Evolutionary conservation across 257 asterid genomes (phyloP), one percentile per base, ranked within the genome.

Genomic region (Salvia rosmarinus): DNA sequence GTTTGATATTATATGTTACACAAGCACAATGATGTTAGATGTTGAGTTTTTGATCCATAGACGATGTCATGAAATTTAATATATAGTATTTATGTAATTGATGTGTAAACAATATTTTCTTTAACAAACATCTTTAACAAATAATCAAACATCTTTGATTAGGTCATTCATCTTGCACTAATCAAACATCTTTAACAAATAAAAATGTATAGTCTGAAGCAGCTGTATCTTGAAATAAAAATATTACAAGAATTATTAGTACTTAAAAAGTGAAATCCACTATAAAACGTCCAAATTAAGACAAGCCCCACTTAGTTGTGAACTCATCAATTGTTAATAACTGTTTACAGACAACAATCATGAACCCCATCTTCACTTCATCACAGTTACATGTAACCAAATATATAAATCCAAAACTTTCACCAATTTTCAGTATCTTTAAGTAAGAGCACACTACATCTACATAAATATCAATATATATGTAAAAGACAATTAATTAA

Each of bases 301-400:
- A 69, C 74, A 68, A 68, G 54, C 32, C 21, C 65, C 74, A 40
- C 28, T n/a, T n/a, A n/a, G n/a, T n/a, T n/a, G n/a, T n/a, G n/a
- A n/a, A n/a, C n/a, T 32, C 5, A 25, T 8, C 6, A 30, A 25
- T 47, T 65, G 39, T 28, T 12, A 32, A 19, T 5, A 8, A 28
- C 67, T 56, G 28, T 17, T 49, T 30, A 34, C 67, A 57, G 60
- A 58, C 75, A 16, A 32, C 75, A 17, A 28, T 42, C 67, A 70
- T 70, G 75, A 70, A 13, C 75, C 75, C 46, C 75, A 70, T 58
- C 69, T 71, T 46, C n/a, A n/a, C 17, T 16, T 44, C 13, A 1
- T 54, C 32, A 10, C 12, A 21, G 4, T n/a, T 30, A 30, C 25
- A 13, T 21, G 43, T 0, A 52, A 21, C 60, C 20, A 28, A 44